Evolutionary conservation across 2,329 filamentous ascomycete genomes (phyloP), one percentile per base, ranked within the genome.

Genomic region (Stemphylium vesicarium): DNA sequence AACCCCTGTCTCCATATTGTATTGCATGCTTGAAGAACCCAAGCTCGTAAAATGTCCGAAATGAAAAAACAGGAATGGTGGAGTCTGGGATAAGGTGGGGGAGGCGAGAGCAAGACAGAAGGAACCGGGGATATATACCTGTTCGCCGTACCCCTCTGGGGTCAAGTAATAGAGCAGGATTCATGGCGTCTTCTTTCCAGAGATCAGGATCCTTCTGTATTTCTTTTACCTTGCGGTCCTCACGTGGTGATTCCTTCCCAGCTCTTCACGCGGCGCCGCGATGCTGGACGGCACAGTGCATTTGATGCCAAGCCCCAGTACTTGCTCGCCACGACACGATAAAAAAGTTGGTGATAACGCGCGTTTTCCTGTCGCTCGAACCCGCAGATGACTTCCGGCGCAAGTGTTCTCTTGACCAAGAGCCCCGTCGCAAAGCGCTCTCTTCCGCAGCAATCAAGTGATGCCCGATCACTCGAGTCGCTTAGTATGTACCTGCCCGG

Each of bases 131-230:
- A 56, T 36, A 51, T 52, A 53, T 69, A 69, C 66, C 66, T 68
- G 59, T 66, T 53, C 60, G 59, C 43, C 62, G 63, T 36, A 57
- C 56, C 62, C 66, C 53, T 35, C 56, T 54, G 10, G 64, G 66
- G 50, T 67, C 63, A 60, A 67, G 63, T 66, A 69, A 65, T 50
- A 69, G 53, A 50, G 63, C 63, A 16, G 64, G 64, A 48, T 69
- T 64, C 63, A 69, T 66, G 46, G 18, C 59, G 57, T 48, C 57
- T 40, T 56, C 7, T 10, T 39, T 40, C 29, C 57, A 58, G 49
- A 12, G 35, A 4, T 9, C 42, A 31, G 43, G 13, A 32, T 48
- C 45, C 48, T 4, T 11, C 40, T 39, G 16, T 48, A 10, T 22
- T 39, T 48, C 45, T 48, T 32, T 48, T 40, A 48, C 45, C 37